Evolutionary conservation across 1,139 yeast genomes (phyloP).

Genomic region (Kurtzmaniella natalensis): DNA sequence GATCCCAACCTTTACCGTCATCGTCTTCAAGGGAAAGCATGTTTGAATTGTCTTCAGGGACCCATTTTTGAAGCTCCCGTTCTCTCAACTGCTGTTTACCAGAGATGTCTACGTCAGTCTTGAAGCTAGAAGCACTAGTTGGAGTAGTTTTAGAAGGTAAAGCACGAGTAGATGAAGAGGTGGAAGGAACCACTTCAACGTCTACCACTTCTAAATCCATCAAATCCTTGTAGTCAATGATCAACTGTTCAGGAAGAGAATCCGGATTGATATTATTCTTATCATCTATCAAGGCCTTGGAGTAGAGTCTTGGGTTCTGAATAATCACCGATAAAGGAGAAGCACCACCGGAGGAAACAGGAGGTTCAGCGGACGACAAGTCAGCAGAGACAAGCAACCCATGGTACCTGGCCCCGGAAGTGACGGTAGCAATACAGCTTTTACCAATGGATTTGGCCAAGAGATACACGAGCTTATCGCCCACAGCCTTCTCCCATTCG

Average conservation of each 20-base stretch:
- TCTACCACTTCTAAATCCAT: conserved; percentile 53
- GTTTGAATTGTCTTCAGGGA: conserved; percentile 52
- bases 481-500: conserved; percentile 11
- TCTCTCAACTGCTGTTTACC: conserved; percentile 43
- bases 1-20: conserved; percentile 63
- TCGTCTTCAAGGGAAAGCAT: conserved; percentile 45
- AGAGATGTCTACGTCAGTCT: conserved; percentile 83
- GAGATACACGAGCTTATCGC: conserved; percentile 47
- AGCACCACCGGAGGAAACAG: conserved; percentile 4
- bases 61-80: conserved; percentile 82
- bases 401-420: conserved; percentile 55
- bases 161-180: too few relatives aligned
- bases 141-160: conserved; percentile 3
- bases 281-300: conserved; percentile 31
- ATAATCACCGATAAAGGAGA: conserved; percentile 48
- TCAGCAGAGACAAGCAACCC: conserved; percentile 51
- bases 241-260: conserved; percentile 39
- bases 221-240: conserved; percentile 57
- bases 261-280: conserved; percentile 29
- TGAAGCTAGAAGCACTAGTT: conserved; percentile 36
- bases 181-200: conserved; percentile 27
- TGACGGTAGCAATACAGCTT: conserved; percentile 52
- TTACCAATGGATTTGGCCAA: conserved; percentile 56
- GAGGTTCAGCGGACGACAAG: conserved; percentile 16
- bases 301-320: conserved; percentile 35